phyloP scores from a whole-genome alignment of 768 basidiomycete genomes.

The Macrolepiota fuliginosa region DNA sequence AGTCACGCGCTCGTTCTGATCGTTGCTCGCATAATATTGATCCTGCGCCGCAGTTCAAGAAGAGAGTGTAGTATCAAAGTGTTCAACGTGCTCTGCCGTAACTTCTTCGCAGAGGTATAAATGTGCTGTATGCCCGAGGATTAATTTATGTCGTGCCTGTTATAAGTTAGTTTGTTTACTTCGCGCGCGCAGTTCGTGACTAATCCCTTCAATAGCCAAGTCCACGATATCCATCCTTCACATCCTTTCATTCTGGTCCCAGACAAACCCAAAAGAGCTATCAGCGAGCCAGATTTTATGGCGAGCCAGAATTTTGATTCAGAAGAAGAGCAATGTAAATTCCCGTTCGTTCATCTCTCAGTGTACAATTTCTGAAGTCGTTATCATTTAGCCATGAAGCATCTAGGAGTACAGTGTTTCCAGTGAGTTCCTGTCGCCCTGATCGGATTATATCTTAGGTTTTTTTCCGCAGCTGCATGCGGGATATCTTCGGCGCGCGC shows the following conservation, averaged over 20 bases:
- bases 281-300: conserved; percentile 37
- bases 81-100: conserved; percentile 75
- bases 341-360: conserved; percentile 5
- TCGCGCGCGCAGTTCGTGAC: background rate
- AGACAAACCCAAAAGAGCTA: conserved; percentile 47
- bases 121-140: conserved; percentile 77
- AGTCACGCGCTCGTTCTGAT: background rate
- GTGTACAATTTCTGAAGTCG: background rate
- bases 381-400: conserved; percentile 56
- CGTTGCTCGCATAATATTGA: background rate
- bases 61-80: conserved; percentile 59
- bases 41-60: conserved; percentile 51
- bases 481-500: conserved; percentile 87
- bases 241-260: conserved; percentile 84
- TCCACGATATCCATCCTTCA: conserved; percentile 87
- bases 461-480: conserved; percentile 61
- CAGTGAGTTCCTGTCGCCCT: conserved; percentile 54
- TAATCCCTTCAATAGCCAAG: conserved; percentile 51
- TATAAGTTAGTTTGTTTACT: conserved; percentile 53
- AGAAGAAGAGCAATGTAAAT: conserved; percentile 62
- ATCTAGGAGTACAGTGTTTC: conserved; percentile 80
- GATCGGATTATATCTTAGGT: background rate
- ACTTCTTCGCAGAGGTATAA: conserved; percentile 73
- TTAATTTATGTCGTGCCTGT: conserved; percentile 80
- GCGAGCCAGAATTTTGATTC: conserved; percentile 32